Evolutionary conservation across 768 basidiomycete species (phyloP).

Genomic region (Pisolithus microcarpus): DNA sequence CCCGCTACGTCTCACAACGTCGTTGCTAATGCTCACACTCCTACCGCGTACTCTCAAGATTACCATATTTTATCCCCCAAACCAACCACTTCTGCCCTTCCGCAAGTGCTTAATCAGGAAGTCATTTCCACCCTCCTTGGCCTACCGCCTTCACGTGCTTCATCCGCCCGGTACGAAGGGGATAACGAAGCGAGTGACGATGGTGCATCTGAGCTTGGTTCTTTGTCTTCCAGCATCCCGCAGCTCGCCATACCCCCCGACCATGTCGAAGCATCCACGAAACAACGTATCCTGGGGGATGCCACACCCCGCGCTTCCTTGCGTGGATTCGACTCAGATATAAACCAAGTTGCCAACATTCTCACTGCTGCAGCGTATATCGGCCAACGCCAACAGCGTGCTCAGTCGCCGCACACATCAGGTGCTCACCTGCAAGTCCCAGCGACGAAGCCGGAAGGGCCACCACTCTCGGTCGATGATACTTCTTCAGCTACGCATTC

Average conservation of each 20-base stretch:
- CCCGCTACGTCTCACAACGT: conserved; percentile 5
- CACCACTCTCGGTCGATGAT: no score
- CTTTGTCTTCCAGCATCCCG: conserved; percentile 36
- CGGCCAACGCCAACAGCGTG: conserved; percentile 5
- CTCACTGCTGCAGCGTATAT: no score
- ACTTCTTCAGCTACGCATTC: no score
- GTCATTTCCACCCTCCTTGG: conserved; percentile 63
- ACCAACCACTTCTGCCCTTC: conserved; percentile 43
- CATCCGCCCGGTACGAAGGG: conserved; percentile 45
- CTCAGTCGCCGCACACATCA: background rate
- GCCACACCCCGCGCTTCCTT: conserved; percentile 28
- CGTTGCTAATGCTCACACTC: conserved; percentile 9
- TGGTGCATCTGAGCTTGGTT: conserved; percentile 31
- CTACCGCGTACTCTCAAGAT: conserved; percentile 19
- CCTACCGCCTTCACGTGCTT: conserved; percentile 34
- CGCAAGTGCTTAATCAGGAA: conserved; percentile 65
- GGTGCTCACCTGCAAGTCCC: no score
- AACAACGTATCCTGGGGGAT: conserved; percentile 33
- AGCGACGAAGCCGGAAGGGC: no score
- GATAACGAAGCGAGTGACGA: conserved; percentile 44
- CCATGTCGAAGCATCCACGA: conserved; percentile 6
- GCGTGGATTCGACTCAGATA: no score
- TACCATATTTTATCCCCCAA: conserved; percentile 48
- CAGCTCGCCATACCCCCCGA: conserved; percentile 24
- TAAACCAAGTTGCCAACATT: no score